Evolutionary conservation across 805 yeast genomes (phyloP).

Genomic region (Hermanozyma aechmeae): DNA sequence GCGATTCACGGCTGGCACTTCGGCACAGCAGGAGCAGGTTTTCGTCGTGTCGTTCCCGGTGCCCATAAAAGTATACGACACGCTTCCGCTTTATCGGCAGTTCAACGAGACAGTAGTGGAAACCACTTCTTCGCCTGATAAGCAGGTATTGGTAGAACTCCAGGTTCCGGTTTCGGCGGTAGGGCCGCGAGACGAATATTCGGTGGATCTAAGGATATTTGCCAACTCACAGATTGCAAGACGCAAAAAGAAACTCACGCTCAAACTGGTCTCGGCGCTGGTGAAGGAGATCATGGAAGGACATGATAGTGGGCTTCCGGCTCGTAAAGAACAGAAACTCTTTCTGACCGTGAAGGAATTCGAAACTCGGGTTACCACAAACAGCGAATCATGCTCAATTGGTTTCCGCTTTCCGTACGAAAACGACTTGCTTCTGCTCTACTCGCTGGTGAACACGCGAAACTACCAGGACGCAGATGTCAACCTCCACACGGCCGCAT

Average conservation of each 20-base stretch:
- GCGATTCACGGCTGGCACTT: constrained; percentile 21
- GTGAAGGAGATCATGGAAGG: constrained; percentile 46
- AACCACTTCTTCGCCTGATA: constrained; percentile 37
- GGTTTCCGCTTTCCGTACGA: constrained; percentile 21
- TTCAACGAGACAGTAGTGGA: constrained; percentile 44
- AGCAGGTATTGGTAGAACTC: constrained; percentile 37
- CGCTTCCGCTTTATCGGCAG: constrained; percentile 46
- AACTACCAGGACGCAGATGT: constrained; percentile 3
- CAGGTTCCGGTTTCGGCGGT: constrained; percentile 43
- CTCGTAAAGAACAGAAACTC: constrained; percentile 36
- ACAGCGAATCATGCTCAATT: constrained; percentile 17
- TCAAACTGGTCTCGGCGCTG: constrained; percentile 39
- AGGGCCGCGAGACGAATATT: constrained; percentile 47
- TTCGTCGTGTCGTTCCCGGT: constrained; percentile 36
- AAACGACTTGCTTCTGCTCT: constrained; percentile 26
- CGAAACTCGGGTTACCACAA: constrained; percentile 13
- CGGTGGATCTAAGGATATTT: constrained; percentile 28
- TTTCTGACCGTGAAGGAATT: constrained; percentile 21
- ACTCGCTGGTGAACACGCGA: constrained; percentile 1
- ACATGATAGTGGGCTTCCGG: constrained; percentile 41
- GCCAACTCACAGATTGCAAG: constrained; percentile 27
- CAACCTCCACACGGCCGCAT: constrained; percentile 8
- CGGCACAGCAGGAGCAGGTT: constrained; percentile 19
- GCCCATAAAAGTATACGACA: constrained; percentile 46
- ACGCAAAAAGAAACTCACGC: constrained; percentile 20